Evolutionary conservation across 2,329 filamentous ascomycete species (phyloP), one percentile per base, ranked within the genome.

Genomic region (Daldinia eschscholtzii): DNA sequence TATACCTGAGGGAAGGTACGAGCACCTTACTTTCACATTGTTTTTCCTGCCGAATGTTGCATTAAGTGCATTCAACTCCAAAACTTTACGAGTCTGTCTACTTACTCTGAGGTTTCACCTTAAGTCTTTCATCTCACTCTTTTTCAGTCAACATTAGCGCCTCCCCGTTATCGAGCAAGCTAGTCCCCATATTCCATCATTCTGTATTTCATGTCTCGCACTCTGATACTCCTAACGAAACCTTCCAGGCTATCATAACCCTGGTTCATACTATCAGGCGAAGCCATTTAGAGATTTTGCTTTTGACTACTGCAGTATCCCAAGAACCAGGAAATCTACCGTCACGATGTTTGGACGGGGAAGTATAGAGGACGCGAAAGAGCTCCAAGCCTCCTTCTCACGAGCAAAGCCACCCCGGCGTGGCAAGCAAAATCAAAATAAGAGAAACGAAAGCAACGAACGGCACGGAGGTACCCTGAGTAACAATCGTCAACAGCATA

Each of bases 321-420:
- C 10, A 42, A 41, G 12, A 41, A 6, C 30, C 12, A n/a, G 33
- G n/a, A 28, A 18, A 5, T 20, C 30, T 20, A 15, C 12, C 13
- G 9, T 15, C 44, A 63, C 64, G 9, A 73, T 72, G 71, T 46
- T 37, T 12, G 60, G 53, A 18, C 39, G 15, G 18, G 71, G 71
- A 10, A 61, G 50, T 20, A 15, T 73, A 13, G 62, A 70, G 13
- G 65, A 65, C 15, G 71, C 71, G 15, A 66, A 53, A 23, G 53
- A 37, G 35, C 55, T 73, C 1, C 60, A 37, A 15, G 65, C 48
- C 5, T 46, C 41, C 1, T 73, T 73, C 58, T 4, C 26, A 1
- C 50, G 52, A 7, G 13, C 59, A 6, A 58, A 64, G 10, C 7
- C 41, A 9, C 35, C 61, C 6, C 35, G 52, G 13, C 50, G 44